Evolutionary conservation across 2,329 filamentous ascomycete genomes (phyloP), one percentile per base, ranked within the genome.

Genomic region (Fusarium siculi): DNA sequence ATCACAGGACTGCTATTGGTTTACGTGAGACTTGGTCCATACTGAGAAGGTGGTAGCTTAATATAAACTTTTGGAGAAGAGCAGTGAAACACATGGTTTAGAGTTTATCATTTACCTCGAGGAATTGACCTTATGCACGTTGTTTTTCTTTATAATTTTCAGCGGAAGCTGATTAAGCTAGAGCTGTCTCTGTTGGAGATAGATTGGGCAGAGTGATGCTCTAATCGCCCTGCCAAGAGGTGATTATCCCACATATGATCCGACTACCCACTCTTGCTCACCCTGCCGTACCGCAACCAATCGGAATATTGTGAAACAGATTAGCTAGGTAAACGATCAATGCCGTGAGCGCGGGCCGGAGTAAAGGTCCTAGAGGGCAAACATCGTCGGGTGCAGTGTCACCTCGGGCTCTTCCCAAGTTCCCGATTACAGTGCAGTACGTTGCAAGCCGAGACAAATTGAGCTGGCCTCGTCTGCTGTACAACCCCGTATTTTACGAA

Each of bases 31-130:
- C 37, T 46, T 44, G 21, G 14, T 7, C 52, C 40, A 44, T 50
- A 69, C 61, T 58, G 9, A 69, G 59, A 72, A 74, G 72, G 72
- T 72, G 40, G 72, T 61, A 68, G 40, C 40, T 59, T 47, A 39
- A 69, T 40, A 46, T 65, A 62, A 69, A 53, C 49, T 73, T 52
- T 72, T 5, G 28, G 23, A 7, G 21, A 28, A n/a, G 23, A 23
- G 21, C 30, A 34, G 15, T 50, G 50, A 52, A 72, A 53, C 50
- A 28, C 36, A 42, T 39, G 28, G 28, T 28, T 37, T 37, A 36
- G 19, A 50, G 42, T 58, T 50, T 5, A 25, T 16, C 15, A 50
- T 50, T 50, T 37, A 21, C 36, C 23, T 42, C 9, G 10, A 32
- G 30, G 37, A 53, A 39, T 23, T 21, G 11, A 14, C n/a, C 63